Percentiles rank a stretch among this genome's conserved stretches.
Evolutionary conservation across 805 yeast species (phyloP).

Genomic region (Lachancea cidri): DNA sequence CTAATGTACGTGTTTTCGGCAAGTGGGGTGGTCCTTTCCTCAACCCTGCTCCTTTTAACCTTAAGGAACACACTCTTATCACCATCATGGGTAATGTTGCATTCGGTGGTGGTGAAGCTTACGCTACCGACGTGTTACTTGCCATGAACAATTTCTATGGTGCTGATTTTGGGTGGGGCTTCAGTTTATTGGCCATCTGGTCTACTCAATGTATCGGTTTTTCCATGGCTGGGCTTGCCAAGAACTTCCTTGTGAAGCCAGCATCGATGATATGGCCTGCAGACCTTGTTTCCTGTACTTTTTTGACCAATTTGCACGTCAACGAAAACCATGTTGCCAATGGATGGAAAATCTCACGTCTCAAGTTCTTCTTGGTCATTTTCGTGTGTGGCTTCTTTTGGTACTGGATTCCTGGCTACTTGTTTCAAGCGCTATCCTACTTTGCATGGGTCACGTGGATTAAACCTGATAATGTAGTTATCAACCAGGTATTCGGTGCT

Average conservation of each 20-base stretch:
- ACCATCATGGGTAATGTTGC: slow-evolving; percentile 47
- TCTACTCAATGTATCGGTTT: slow-evolving; percentile 62
- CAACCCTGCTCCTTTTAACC: slow-evolving; percentile 56
- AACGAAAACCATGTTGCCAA: slow-evolving; percentile 34
- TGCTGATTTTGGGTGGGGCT: slow-evolving; percentile 45
- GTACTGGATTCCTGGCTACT: slow-evolving; percentile 56
- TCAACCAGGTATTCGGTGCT: slow-evolving; percentile 63
- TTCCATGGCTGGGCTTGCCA: slow-evolving; percentile 57
- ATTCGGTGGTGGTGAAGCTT: slow-evolving; percentile 42
- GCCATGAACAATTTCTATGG: slow-evolving; percentile 46
- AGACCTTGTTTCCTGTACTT: slow-evolving; percentile 45
- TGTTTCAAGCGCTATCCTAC: slow-evolving; percentile 51
- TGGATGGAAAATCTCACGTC: slow-evolving; percentile 56
- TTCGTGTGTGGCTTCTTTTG: slow-evolving; percentile 40
- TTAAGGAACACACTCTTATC: slow-evolving; percentile 57
- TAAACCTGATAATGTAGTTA: slow-evolving; percentile 45
- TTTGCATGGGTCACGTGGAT: slow-evolving; percentile 64
- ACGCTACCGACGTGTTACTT: slow-evolving; percentile 50
- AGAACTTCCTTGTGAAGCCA: slow-evolving; percentile 56
- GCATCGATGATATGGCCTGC: slow-evolving; percentile 66
- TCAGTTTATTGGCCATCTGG: slow-evolving; percentile 44
- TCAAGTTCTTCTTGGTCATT: slow-evolving; percentile 42
- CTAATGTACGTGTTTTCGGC: slow-evolving; percentile 28
- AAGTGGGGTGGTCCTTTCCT: slow-evolving; percentile 19
- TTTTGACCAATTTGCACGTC: slow-evolving; percentile 11